These are phyloP conservation scores for Penicillium dipodomyicola DNA, from an alignment of 495 filamentous ascomycete genomes.

Conservation along the genomic window DNA sequence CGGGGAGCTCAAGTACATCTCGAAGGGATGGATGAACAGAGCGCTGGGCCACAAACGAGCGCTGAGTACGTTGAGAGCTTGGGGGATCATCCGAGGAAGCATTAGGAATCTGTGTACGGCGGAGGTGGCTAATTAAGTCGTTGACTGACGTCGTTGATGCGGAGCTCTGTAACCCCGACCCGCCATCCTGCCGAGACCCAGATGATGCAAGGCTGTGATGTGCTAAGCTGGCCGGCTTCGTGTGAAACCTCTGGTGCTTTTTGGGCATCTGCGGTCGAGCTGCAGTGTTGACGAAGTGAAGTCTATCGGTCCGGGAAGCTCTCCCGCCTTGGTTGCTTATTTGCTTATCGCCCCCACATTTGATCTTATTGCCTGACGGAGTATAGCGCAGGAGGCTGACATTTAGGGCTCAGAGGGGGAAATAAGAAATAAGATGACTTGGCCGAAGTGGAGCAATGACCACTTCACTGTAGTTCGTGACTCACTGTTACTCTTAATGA, in stretches of 20 bases:
- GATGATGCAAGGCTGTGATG: conserved; percentile 40
- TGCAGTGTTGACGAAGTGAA: conserved; percentile 7
- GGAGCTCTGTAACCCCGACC: conserved; percentile 22
- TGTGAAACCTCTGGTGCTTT: conserved; percentile 39
- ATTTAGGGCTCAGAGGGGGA: background rate
- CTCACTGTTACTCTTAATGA: conserved; percentile 1
- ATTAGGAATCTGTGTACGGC: conserved; percentile 40
- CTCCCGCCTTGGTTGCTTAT: conserved; percentile 4
- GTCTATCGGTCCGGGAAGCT: background rate
- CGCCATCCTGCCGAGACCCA: conserved; percentile 32
- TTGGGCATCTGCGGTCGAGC: conserved; percentile 43
- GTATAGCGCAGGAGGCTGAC: background rate
- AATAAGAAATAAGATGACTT: background rate
- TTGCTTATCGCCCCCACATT: conserved; percentile 19
- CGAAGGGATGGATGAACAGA: conserved; percentile 55
- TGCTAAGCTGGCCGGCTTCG: conserved; percentile 38
- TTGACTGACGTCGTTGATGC: conserved; percentile 38
- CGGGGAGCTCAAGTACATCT: conserved; percentile 66
- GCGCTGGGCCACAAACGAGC: conserved; percentile 25
- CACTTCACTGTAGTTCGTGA: no score
- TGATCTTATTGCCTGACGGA: background rate
- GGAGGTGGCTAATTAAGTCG: conserved; percentile 49
- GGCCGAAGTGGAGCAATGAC: background rate
- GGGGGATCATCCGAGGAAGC: conserved; percentile 20
- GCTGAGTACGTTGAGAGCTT: conserved; percentile 15